These are phyloP conservation scores for Pistacia atlantica DNA, from an alignment of 345 rosid species.

Conservation along the genomic window DNA sequence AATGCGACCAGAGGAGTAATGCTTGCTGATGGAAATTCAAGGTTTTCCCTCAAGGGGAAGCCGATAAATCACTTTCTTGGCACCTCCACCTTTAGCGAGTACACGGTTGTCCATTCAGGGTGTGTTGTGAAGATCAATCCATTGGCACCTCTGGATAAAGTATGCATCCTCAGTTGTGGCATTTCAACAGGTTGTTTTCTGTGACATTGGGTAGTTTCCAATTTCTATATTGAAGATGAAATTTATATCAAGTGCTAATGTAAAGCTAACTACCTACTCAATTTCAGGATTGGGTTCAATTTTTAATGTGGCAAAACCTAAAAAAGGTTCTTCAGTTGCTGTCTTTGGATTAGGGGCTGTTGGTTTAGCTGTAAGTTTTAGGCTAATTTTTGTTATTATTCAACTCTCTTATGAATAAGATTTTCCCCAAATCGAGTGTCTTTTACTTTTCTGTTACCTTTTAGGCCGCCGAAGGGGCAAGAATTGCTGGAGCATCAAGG, in stretches of 20 bases:
- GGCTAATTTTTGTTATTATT: not conserved
- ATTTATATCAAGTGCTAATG: no score
- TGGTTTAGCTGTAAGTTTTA: conserved; percentile 40
- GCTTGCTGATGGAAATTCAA: conserved; percentile 41
- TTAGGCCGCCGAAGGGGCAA: conserved; percentile 50
- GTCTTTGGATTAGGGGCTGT: conserved; percentile 52
- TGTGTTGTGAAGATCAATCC: conserved; percentile 43
- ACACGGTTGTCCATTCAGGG: conserved; percentile 36
- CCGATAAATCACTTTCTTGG: conserved; percentile 40
- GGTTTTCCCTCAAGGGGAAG: conserved; percentile 36
- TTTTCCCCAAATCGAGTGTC: not conserved
- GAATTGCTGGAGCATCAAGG: conserved; percentile 47
- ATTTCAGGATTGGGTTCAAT: conserved; percentile 44
- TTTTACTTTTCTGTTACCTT: not conserved
- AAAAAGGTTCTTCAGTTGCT: conserved; percentile 34
- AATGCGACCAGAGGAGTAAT: conserved; percentile 39
- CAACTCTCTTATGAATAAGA: not conserved
- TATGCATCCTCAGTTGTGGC: conserved; percentile 45
- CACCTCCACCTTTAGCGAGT: conserved; percentile 42
- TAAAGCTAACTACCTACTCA: not conserved
- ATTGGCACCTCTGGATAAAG: conserved; percentile 43
- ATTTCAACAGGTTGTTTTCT: conserved; percentile 35
- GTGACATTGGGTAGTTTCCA: not conserved
- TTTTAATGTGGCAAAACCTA: conserved; percentile 47
- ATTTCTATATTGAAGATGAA: not conserved